Evolutionary conservation across 2,329 filamentous ascomycete species (phyloP), one percentile per base, ranked within the genome.

Genomic region (Exophiala sp.): DNA sequence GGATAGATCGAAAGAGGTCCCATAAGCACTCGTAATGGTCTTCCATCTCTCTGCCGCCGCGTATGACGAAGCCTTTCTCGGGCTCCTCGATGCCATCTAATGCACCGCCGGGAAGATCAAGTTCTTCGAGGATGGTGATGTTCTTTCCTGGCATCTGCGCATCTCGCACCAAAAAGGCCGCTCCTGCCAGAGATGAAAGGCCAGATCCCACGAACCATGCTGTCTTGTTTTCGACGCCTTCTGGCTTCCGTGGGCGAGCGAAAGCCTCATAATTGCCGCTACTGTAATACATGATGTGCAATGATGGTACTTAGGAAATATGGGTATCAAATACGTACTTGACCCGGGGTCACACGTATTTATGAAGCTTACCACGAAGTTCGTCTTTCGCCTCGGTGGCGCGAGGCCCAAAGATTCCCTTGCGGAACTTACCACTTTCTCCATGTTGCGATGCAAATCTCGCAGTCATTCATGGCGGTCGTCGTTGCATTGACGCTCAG

Each of bases 171-270:
- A 72, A 63, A 53, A 71, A 66, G 12, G 67, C 67, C n/a, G 69
- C 66, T 5, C 70, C 63, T 12, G 71, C 65, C 16, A 72, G 61
- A 0, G 68, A 66, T 1, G 69, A 64, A 6, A 71, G 65, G 16
- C 70, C 69, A 4, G 65, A 65, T 24, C 70, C 70, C 7, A 72
- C 60, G 20, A 72, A 68, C 64, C 65, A 72, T 42, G 64, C 68
- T 38, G 47, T 50, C 42, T 55, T 55, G 5, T 51, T 29, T 9
- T 55, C 47, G 8, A 51, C 52, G 8, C 43, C 42, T 18, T 38
- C 41, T 3, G 52, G 47, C 47, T 55, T 55, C n/a, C 52, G 39
- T 33, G 52, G 52, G 16, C 47, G 39, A 3, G 52, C 52, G 16
- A 55, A 55, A 5, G 47, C 47, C 20, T 55, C 52, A 33, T 55